Evolutionary conservation across 1,284 basidiomycete species (phyloP).

Genomic region (Exobasidium cylindrosporum): DNA sequence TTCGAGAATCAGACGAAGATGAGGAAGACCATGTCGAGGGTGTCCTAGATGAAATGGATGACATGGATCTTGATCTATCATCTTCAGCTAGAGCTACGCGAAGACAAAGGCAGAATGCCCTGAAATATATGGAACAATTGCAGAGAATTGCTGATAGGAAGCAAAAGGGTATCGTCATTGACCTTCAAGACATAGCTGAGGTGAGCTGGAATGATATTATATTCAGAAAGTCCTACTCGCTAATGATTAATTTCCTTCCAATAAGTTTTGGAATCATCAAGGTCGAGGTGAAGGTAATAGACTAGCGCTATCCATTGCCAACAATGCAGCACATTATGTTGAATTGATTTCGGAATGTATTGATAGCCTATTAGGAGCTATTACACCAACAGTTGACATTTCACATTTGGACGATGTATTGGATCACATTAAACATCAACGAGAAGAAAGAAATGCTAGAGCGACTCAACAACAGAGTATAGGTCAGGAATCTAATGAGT

Average conservation of each 20-base stretch:
- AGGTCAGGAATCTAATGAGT: constrained; percentile 18
- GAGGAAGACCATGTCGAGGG: constrained; percentile 17
- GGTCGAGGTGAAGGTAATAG: constrained; percentile 6
- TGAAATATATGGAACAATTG: constrained; percentile 88
- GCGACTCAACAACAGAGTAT: constrained; percentile 59
- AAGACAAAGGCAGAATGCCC: constrained; percentile 8
- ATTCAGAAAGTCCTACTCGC: neutral
- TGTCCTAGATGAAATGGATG: constrained; percentile 16
- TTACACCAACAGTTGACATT: constrained; percentile 83
- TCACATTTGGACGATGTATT: constrained; percentile 61
- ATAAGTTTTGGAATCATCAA: constrained; percentile 2
- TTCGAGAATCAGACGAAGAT: constrained; percentile 10
- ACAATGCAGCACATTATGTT: constrained; percentile 86
- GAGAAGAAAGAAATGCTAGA: constrained; percentile 78
- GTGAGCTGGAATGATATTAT: neutral
- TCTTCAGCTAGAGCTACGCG: neutral
- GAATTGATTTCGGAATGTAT: constrained; percentile 85
- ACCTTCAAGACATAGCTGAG: constrained; percentile 71
- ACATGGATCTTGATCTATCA: constrained; percentile 11
- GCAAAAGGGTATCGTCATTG: constrained; percentile 76
- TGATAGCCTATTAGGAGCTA: constrained; percentile 59
- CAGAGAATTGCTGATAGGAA: constrained; percentile 90
- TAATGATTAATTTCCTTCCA: neutral
- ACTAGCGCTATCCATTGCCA: constrained; percentile 62
- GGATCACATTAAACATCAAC: constrained; percentile 66